Conservation (phyloP, 768 basidiomycete species). For the Podaxis mareebaensis region DNA sequence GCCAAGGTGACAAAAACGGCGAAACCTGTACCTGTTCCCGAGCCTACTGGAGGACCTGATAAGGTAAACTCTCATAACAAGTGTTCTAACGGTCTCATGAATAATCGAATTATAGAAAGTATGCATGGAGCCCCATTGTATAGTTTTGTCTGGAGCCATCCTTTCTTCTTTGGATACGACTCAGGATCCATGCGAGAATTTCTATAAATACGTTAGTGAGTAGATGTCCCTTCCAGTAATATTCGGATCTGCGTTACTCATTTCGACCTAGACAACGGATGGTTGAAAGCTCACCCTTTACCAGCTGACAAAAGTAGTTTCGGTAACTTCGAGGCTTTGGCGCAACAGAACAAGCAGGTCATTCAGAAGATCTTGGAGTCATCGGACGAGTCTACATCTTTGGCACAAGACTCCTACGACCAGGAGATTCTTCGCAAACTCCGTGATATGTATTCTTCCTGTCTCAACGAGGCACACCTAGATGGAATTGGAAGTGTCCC, state of each 20-base stretch:
- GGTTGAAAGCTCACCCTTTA: conserved; percentile 80
- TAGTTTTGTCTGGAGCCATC: conserved; percentile 80
- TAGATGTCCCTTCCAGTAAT: conserved; percentile 20
- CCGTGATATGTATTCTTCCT: conserved; percentile 74
- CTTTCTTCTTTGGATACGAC: conserved; percentile 76
- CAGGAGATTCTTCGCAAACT: conserved; percentile 62
- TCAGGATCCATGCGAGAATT: conserved; percentile 93
- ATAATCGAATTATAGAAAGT: conserved; percentile 41
- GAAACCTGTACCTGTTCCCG: conserved; percentile 43
- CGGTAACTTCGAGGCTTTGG: conserved; percentile 71
- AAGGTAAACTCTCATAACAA: conserved; percentile 39
- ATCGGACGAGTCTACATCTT: conserved; percentile 32
- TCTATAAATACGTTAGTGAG: conserved; percentile 91
- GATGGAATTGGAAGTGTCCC: conserved; percentile 75
- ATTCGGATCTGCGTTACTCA: neutral
- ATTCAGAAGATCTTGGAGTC: conserved; percentile 69
- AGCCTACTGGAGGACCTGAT: conserved; percentile 50
- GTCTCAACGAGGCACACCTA: conserved; percentile 76
- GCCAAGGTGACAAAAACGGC: conserved; percentile 34
- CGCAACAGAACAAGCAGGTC: conserved; percentile 76
- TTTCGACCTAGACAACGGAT: conserved; percentile 70
- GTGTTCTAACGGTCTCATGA: neutral
- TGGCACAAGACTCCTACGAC: conserved; percentile 42
- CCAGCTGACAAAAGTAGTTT: conserved; percentile 81
- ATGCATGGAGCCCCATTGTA: conserved; percentile 80